Evolutionary conservation across 2,329 filamentous ascomycete species (phyloP).

Genomic region (Fusarium musae): DNA sequence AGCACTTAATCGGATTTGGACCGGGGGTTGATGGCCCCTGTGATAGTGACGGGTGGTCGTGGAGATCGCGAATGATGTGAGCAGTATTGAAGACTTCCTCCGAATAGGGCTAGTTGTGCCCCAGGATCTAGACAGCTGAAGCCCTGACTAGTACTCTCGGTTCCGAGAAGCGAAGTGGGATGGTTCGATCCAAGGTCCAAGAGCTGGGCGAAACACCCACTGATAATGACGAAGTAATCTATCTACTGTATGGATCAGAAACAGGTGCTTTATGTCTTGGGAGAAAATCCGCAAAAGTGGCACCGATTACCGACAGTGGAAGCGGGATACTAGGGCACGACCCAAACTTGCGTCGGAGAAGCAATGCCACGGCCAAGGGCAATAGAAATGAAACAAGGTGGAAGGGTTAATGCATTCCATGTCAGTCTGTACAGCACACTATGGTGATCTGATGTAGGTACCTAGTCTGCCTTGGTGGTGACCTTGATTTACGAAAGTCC

Average conservation of each 20-base stretch:
- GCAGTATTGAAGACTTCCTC: not conserved
- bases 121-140: slow-evolving; percentile 3
- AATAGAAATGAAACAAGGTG: not conserved
- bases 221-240: slow-evolving; percentile 16
- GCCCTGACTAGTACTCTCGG: slow-evolving; percentile 14
- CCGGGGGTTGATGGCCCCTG: not conserved
- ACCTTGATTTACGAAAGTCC: not conserved
- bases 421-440: not conserved
- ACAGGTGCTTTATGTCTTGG: slow-evolving; percentile 5
- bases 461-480: not conserved
- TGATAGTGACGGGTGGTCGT: not conserved
- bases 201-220: slow-evolving; percentile 2
- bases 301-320: not conserved
- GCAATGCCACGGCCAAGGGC: not conserved
- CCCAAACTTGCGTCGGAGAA: not conserved
- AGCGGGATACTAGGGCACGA: slow-evolving; percentile 6
- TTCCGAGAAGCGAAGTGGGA: slow-evolving; percentile 1
- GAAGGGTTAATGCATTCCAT: not conserved
- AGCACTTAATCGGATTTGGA: not conserved
- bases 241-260: not conserved
- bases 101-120: slow-evolving; percentile 10
- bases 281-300: slow-evolving; percentile 14
- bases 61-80: not conserved
- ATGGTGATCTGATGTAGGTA: not conserved
- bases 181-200: not conserved